phyloP scores from a whole-genome alignment of 371 early-diverging fungal species.

The Modicella reniformis region DNA sequence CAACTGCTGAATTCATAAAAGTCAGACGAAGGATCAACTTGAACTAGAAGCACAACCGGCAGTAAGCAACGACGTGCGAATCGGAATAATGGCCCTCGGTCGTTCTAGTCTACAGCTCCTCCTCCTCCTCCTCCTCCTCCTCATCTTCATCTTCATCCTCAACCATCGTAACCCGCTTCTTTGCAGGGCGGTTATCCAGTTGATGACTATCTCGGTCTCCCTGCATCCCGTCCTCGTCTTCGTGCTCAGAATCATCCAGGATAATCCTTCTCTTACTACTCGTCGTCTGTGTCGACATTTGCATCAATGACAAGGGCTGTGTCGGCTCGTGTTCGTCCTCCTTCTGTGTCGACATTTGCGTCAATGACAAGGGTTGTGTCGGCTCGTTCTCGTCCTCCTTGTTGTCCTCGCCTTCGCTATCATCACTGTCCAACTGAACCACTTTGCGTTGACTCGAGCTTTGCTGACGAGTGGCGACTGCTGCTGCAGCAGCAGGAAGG shows the following conservation, averaged over 20 bases:
- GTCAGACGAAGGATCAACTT: no score
- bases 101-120: no score
- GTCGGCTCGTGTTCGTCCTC: constrained; percentile 13
- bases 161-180: constrained; percentile 33
- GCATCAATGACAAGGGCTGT: constrained; percentile 22
- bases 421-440: constrained; percentile 14
- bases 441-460: background rate
- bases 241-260: constrained; percentile 39
- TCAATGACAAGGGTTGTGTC: constrained; percentile 23
- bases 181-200: constrained; percentile 22
- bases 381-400: constrained; percentile 6
- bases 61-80: no score
- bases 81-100: no score
- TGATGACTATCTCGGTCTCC: background rate
- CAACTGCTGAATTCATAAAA: no score
- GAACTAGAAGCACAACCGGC: no score
- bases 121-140: no score
- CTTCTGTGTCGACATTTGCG: constrained; percentile 14
- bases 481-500: background rate
- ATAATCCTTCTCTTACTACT: constrained; percentile 38
- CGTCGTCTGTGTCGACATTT: constrained; percentile 14
- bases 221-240: constrained; percentile 31
- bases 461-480: constrained; percentile 13
- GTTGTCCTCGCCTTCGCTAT: constrained; percentile 14
- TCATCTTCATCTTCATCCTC: background rate